phyloP scores from a whole-genome alignment of 495 filamentous ascomycete genomes.

The Halenospora varia region DNA sequence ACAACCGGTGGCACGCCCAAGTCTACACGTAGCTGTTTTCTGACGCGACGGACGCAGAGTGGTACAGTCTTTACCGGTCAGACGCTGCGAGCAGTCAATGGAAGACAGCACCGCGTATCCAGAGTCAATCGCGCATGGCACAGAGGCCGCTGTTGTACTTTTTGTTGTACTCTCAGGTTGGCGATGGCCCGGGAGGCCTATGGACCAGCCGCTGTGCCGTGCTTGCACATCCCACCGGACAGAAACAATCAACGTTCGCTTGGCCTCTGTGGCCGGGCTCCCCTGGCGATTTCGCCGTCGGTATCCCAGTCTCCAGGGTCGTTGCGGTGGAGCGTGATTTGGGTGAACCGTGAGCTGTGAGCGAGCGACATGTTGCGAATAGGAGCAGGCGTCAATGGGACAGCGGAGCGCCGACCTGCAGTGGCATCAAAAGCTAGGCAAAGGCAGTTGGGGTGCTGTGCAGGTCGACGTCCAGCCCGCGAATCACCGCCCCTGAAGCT shows the following conservation, averaged over 20 bases:
- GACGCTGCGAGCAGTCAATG: background rate
- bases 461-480: constrained; percentile 19
- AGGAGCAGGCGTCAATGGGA: too few relatives aligned
- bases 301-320: background rate
- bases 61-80: background rate
- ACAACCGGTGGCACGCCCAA: background rate
- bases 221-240: background rate
- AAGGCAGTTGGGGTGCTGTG: constrained; percentile 6
- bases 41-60: background rate
- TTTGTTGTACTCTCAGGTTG: background rate
- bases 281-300: too few relatives aligned
- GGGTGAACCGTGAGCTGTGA: too few relatives aligned
- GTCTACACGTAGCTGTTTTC: too few relatives aligned
- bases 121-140: background rate
- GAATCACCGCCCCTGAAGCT: constrained; percentile 17
- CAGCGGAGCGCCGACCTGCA: too few relatives aligned
- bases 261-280: too few relatives aligned
- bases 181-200: background rate
- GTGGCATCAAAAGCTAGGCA: background rate
- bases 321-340: background rate
- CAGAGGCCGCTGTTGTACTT: background rate
- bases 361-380: too few relatives aligned
- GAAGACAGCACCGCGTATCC: background rate
- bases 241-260: background rate
- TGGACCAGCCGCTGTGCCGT: background rate